Conservation (phyloP, 768 basidiomycete species). For the Tulasnella sp. region DNA sequence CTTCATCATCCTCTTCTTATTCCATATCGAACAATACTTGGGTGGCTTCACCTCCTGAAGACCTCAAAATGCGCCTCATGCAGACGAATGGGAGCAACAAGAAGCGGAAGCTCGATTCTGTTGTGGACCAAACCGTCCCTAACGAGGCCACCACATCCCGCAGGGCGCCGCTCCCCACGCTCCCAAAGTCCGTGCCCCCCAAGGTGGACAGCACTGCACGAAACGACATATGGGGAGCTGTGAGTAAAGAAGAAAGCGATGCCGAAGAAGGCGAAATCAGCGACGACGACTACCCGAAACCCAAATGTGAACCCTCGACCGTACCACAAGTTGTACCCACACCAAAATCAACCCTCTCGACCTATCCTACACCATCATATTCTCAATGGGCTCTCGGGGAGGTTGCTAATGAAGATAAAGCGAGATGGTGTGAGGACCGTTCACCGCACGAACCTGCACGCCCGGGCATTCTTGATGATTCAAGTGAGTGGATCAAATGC, state of each 20-base stretch:
- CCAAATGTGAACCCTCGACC: too few species aligned
- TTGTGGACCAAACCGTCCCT: too few species aligned
- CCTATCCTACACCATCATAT: too few species aligned
- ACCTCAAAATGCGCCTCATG: background rate
- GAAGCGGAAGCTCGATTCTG: background rate
- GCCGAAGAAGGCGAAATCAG: slow-evolving; percentile 10
- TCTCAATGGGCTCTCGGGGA: too few species aligned
- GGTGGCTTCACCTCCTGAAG: background rate
- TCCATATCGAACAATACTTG: too few species aligned
- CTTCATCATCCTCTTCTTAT: too few species aligned
- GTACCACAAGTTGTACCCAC: background rate
- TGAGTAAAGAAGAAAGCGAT: background rate
- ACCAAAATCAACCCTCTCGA: background rate
- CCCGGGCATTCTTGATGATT: slow-evolving; percentile 8
- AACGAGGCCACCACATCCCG: background rate
- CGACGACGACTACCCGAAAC: slow-evolving; percentile 1
- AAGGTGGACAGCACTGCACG: background rate
- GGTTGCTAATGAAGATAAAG: background rate
- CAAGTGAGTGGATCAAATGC: too few species aligned
- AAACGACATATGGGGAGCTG: background rate
- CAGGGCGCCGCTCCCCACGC: background rate
- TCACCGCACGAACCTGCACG: slow-evolving; percentile 6
- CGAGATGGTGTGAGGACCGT: slow-evolving; percentile 1
- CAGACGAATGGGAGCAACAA: background rate
- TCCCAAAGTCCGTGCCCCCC: background rate